phyloP scores from a whole-genome alignment of 352 stramenopile species.

The Globisporangium middletonii region DNA sequence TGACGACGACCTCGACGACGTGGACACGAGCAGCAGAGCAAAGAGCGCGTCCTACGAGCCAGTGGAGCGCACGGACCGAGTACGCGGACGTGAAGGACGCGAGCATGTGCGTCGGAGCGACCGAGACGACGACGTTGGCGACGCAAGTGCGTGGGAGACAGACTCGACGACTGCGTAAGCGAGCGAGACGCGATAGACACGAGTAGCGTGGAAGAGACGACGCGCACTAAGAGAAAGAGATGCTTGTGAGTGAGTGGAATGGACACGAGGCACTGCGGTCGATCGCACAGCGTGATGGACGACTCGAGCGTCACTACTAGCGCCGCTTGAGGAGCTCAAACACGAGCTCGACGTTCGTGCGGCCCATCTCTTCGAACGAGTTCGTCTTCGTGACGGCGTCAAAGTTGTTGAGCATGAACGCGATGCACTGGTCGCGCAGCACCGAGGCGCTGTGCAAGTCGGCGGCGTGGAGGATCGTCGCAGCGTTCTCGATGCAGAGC shows the following conservation, averaged over 20 bases:
- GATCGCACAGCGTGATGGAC: no score
- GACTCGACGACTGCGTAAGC: constrained; percentile 1
- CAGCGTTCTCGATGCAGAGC: constrained; percentile 95
- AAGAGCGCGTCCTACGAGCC: not conserved
- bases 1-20: not conserved
- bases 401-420: constrained; percentile 97
- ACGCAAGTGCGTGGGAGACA: constrained; percentile 8
- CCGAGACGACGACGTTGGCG: not conserved
- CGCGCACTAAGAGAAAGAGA: no score
- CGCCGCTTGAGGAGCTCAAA: constrained; percentile 94
- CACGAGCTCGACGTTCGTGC: constrained; percentile 97
- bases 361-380: constrained; percentile 98
- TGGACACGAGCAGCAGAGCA: not conserved
- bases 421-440: constrained; percentile 93
- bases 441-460: constrained; percentile 93
- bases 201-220: no score
- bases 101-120: no score
- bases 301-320: constrained; percentile 11
- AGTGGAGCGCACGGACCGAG: not conserved
- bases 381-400: constrained; percentile 95
- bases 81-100: not conserved
- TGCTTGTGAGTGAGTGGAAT: no score
- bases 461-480: constrained; percentile 94
- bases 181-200: no score
- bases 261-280: no score